Base-by-base conservation (phyloP, 371 early-diverging fungal genomes). In the Sanchytrium tribonematis region DNA sequence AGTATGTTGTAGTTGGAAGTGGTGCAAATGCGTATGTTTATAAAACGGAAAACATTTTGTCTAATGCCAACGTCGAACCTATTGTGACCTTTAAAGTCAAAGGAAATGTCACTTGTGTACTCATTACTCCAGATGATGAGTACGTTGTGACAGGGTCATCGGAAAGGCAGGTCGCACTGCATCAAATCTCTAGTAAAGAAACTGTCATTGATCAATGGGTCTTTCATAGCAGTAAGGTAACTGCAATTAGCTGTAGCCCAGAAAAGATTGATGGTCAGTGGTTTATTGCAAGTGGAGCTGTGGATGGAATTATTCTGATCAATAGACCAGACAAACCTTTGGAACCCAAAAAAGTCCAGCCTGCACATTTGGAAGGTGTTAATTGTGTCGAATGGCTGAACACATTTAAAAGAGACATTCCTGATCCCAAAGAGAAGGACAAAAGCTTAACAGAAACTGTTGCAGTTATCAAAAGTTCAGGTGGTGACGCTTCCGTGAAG, bases 221-320 rank as follows among this genome's bases (percentile, higher is more conserved):
- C 16, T 88, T 86, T 80, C 97, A 96, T 77, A 83, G 83, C 0
- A 89, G 87, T n/a, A 84, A 89, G 30, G 82, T 96, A 69, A 86
- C 84, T 70, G 75, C 78, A 2, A 73, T 96, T 30, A 76, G 78
- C 0, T 94, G 93, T 91, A 83, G 88, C 1, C 78, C 80, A 1
- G 88, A 87, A 74, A 84, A 86, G 16, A 70, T 73, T 17, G 84
- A 85, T 73, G 84, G 48, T 12, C 5, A 48, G 5, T 48, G 48
- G 48, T 12, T 5, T 22, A 48, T 87, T 1, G 93, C 84, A 0
- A 88, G 88, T 66, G 87, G 87, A 27, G 81, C 86, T 48, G 80
- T 94, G 66, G 97, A 96, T 75, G 48, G 48, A 48, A 48, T 48
- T 22, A 48, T 48, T 12, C 5, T 48, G 48, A 48, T 48, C 48